Conservation (phyloP, 2,329 filamentous ascomycete species). For the Botrytis hyacinthi region DNA sequence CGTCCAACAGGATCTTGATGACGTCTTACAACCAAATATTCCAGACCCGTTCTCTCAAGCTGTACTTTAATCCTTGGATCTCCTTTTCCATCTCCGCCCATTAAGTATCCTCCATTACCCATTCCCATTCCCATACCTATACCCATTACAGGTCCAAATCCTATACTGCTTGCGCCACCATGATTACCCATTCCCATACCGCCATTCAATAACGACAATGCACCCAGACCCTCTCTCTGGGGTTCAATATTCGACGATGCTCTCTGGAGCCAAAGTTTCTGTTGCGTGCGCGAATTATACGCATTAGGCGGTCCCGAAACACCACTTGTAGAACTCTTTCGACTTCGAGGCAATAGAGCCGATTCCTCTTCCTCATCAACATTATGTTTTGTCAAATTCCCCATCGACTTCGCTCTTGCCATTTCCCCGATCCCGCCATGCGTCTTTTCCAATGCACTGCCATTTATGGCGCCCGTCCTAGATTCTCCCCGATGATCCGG, state of each 20-base stretch:
- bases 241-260: conserved; percentile 71
- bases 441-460: background rate
- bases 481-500: conserved; percentile 29
- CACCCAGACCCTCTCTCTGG: conserved; percentile 38
- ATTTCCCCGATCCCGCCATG: conserved; percentile 16
- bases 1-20: conserved; percentile 69
- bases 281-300: conserved; percentile 61
- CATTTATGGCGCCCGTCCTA: conserved; percentile 32
- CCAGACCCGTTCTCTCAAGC: conserved; percentile 67
- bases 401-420: conserved; percentile 19
- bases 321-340: conserved; percentile 35
- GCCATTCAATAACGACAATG: conserved; percentile 36
- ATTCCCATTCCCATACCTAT: background rate
- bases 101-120: conserved; percentile 30
- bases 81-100: conserved; percentile 45
- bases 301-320: conserved; percentile 28
- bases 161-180: conserved; percentile 19
- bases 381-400: conserved; percentile 9
- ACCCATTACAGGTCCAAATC: conserved; percentile 5
- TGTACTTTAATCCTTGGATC: conserved; percentile 64
- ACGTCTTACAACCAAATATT: conserved; percentile 71
- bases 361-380: conserved; percentile 43
- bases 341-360: conserved; percentile 46
- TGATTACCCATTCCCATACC: conserved; percentile 30
- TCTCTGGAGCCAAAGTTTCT: conserved; percentile 72